Base-by-base conservation (phyloP, 257 asterid genomes). In the Ocimum tenuiflorum region DNA sequence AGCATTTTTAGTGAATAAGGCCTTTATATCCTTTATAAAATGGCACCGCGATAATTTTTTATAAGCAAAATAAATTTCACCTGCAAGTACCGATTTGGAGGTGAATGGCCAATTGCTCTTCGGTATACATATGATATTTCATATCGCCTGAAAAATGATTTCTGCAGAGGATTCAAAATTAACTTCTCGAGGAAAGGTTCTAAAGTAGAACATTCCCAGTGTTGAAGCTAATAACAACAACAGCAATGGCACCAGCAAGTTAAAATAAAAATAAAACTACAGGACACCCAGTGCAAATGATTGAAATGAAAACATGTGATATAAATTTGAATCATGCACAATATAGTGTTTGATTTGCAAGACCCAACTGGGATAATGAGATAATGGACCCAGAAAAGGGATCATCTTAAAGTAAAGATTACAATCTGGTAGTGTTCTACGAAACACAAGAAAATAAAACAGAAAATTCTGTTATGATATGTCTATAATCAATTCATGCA, bases 61-160 rank as follows among this genome's bases (percentile, higher is more conserved):
- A 20, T 8, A 45, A 48, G 51, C 53, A 69, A 57, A 20, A 63
- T 23, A 29, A 70, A 50, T 31, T 75, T 73, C 12, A 91, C 98
- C 98, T 92, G 99, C 41, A 92, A 91, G 75, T 92, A 92, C 51
- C 94, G 94, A 81, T 80, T 89, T 51, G 99, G 99, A 60, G 96
- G 85, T 77, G 97, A 89, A 86, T 89, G 97, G 15, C 97, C 99
- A 72, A 92, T 80, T 73, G 96, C 91, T 73, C 85, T 80, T 71
- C 97, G 86, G 78, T 92, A 87, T 31, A 89, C 99, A 33, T 89
- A 80, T 18, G 99, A 79, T 80, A 87, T 79, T 71, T 87, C 99
- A 38, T 86, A 92, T 27, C 99, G 92, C 70, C 87, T 87, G 78
- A 82, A 87, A 79, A 79, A 84, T 57, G 86, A 79, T 73, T 80